These are phyloP conservation scores for Gastroboletus turbinatus DNA, from an alignment of 1,284 basidiomycete genomes.

Conservation along the genomic window DNA sequence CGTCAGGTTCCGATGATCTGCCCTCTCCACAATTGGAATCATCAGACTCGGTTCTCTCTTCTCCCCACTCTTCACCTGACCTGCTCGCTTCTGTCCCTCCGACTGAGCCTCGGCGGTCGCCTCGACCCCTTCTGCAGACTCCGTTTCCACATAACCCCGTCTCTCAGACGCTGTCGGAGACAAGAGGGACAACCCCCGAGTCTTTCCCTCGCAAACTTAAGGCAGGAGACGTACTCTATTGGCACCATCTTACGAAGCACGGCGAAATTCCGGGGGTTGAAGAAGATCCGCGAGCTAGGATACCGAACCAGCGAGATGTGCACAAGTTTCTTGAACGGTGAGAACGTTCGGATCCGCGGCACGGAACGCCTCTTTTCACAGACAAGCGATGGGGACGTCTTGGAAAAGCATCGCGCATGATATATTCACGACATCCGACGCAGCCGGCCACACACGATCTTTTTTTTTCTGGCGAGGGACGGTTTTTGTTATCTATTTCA, in stretches of 20 bases:
- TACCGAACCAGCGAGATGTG: conserved; percentile 12
- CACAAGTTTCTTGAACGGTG: conserved; percentile 29
- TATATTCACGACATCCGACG: conserved; percentile 30
- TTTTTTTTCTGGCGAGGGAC: conserved; percentile 19
- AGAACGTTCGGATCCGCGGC: conserved; percentile 19
- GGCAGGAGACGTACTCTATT: conserved; percentile 70
- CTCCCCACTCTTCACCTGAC: conserved; percentile 27
- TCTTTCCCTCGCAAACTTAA: conserved; percentile 42
- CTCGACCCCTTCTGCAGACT: conserved; percentile 16
- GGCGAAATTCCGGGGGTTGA: conserved; percentile 72
- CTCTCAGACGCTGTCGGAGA: conserved; percentile 20
- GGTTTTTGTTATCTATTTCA: conserved; percentile 32
- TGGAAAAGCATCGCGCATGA: conserved; percentile 22
- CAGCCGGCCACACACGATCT: conserved; percentile 15
- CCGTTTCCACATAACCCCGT: conserved; percentile 18
- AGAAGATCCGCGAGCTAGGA: conserved; percentile 57
- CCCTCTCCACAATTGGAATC: conserved; percentile 38
- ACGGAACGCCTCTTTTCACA: conserved; percentile 9
- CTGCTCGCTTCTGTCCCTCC: conserved; percentile 16
- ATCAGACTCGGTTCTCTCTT: conserved; percentile 24
- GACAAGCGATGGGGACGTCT: conserved; percentile 11
- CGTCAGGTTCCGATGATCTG: conserved; percentile 37
- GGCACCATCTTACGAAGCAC: conserved; percentile 72
- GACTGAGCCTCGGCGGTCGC: conserved; percentile 20
- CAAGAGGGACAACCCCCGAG: conserved; percentile 18